A percentile compares a stretch with the other conserved stretches of the same genome.
Conservation (phyloP, 2,329 filamentous ascomycete genomes). For the Pseudocercospora pini-densiflorae region DNA sequence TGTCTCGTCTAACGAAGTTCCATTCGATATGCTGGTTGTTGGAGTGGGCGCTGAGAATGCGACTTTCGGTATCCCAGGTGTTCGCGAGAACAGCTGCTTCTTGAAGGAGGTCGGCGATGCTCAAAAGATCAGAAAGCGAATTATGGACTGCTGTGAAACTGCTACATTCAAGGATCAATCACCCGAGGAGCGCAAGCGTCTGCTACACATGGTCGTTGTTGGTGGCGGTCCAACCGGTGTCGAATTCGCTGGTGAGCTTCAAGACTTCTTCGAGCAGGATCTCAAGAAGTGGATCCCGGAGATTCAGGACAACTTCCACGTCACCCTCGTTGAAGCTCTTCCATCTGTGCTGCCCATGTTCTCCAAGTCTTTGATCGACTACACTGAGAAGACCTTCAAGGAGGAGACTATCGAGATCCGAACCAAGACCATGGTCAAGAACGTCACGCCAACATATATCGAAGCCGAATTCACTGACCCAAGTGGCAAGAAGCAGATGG, state of each 20-base stretch:
- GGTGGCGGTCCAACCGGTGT: conserved; percentile 94
- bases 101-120: conserved; percentile 98
- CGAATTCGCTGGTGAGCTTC: conserved; percentile 96
- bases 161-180: conserved; percentile 97
- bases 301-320: conserved; percentile 92
- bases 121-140: conserved; percentile 94
- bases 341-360: conserved; percentile 96
- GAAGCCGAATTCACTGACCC: conserved; percentile 83
- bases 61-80: conserved; percentile 94
- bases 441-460: conserved; percentile 88
- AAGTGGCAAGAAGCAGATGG: conserved; percentile 80
- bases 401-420: conserved; percentile 98
- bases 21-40: conserved; percentile 97
- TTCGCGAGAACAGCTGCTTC: conserved; percentile 95
- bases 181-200: conserved; percentile 83
- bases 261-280: conserved; percentile 98
- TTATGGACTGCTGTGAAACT: conserved; percentile 99
- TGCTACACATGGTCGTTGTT: conserved; percentile 92
- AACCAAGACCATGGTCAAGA: conserved; percentile 99
- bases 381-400: conserved; percentile 98
- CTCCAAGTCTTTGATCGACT: conserved; percentile 98
- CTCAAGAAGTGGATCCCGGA: conserved; percentile 98
- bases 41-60: conserved; percentile 98
- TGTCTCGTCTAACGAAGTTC: conserved; percentile 80
- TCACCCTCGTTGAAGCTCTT: conserved; percentile 95